Evolutionary conservation across 768 basidiomycete species (phyloP).

Genomic region (Suillus ampliporus): DNA sequence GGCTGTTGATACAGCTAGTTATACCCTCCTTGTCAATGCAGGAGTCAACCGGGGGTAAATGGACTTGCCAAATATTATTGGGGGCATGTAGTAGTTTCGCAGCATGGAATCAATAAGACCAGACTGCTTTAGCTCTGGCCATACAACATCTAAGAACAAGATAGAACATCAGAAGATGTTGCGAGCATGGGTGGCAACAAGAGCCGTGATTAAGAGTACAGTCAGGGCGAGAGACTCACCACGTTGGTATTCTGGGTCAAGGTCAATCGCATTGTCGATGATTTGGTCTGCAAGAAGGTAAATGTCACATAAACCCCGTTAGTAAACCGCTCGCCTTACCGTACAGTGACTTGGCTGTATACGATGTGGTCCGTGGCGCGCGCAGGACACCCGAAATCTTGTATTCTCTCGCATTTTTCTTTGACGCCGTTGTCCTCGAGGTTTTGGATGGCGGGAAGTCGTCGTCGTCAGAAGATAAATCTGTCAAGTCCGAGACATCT

Average conservation of each 20-base stretch:
- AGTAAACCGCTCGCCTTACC: constrained; percentile 35
- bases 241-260: constrained; percentile 72
- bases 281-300: constrained; percentile 49
- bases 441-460: constrained; percentile 33
- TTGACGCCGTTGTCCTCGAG: constrained; percentile 27
- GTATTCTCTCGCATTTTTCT: constrained; percentile 36
- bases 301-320: constrained; percentile 5
- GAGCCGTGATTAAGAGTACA: neutral
- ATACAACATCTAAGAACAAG: constrained; percentile 57
- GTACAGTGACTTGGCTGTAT: constrained; percentile 50
- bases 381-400: constrained; percentile 39
- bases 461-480: constrained; percentile 48
- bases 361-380: constrained; percentile 45
- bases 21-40: neutral
- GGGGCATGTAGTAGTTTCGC: constrained; percentile 69
- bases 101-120: constrained; percentile 69
- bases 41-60: neutral
- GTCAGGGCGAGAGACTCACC: constrained; percentile 40
- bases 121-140: constrained; percentile 64
- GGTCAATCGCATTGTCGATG: constrained; percentile 49
- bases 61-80: constrained; percentile 64
- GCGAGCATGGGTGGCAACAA: neutral
- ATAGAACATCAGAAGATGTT: neutral
- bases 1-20: constrained; percentile 43
- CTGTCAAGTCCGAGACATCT: constrained; percentile 54